Conservation (phyloP, 352 stramenopile species). For the Phytopythium chamaehyphon region DNA sequence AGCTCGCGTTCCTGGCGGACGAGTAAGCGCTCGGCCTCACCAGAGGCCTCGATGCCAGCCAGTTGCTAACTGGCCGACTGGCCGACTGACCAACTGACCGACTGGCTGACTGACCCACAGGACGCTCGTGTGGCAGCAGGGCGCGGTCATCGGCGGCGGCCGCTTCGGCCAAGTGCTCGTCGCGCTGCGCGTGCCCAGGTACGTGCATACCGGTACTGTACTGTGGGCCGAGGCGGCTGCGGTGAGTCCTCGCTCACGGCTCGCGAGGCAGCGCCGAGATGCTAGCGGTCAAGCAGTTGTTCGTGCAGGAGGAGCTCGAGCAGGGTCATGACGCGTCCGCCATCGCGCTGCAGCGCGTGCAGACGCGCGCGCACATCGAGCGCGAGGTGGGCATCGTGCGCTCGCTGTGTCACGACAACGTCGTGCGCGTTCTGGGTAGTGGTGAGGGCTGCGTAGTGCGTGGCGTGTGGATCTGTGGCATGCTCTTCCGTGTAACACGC, state of each 20-base stretch:
- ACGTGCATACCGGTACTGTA: no score
- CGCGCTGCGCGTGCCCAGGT: conserved; percentile 64
- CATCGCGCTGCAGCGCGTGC: conserved; percentile 49
- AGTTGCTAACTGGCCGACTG: not conserved
- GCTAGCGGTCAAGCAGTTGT: conserved; percentile 87
- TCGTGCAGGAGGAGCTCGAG: conserved; percentile 67
- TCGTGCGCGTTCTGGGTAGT: conserved; percentile 56
- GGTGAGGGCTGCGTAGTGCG: conserved; percentile 40
- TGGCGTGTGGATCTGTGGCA: no score
- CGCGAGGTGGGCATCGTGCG: conserved; percentile 46
- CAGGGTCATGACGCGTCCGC: conserved; percentile 67
- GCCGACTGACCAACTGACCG: not conserved
- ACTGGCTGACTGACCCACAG: no score
- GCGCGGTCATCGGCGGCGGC: conserved; percentile 54
- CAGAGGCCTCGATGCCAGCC: not conserved
- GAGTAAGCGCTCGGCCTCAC: conserved; percentile 23
- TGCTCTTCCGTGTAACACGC: no score
- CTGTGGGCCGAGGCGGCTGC: no score
- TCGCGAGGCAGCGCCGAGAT: conserved; percentile 75
- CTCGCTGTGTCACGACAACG: conserved; percentile 49
- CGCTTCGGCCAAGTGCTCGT: conserved; percentile 71
- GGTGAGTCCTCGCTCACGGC: no score
- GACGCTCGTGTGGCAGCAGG: conserved; percentile 66
- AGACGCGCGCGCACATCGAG: conserved; percentile 52
- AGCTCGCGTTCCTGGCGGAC: conserved; percentile 45